Evolutionary conservation across 164 flowering plant genomes (phyloP), one percentile per base, ranked within the genome.

Genomic region (Pachysandra terminalis): DNA sequence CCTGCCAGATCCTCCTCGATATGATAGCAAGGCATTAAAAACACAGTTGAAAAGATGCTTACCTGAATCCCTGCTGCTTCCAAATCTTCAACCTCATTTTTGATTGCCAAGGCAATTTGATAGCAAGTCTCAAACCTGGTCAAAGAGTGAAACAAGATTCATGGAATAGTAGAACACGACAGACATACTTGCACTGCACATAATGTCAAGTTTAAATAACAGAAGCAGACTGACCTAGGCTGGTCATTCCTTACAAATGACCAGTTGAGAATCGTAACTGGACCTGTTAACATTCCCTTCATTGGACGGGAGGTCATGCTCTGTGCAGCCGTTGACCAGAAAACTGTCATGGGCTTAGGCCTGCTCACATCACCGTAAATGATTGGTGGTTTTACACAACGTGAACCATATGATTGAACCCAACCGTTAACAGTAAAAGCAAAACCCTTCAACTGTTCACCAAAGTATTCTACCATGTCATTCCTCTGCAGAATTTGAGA

Each of bases 331-430:
- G 63, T 60, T 49, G 77, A 74, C 77, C 77, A 74, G 63, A 74
- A 74, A 32, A 74, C 71, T 28, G 77, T 69, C 77, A 74, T 70
- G 8, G 77, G 59, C 16, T 74, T 74, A 25, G 73, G 73, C 16
- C 75, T 69, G 68, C 75, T 76, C 67, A 76, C 76, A 72, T 76
- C 79, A 48, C 79, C 79, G 25, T 72, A 76, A 54, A 76, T 76
- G 35, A 76, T 78, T 10, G 80, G 80, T 56, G 80, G 78, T 67
- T 78, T 78, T 14, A 78, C 75, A 68, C 80, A 78, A 32, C 75
- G 80, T 17, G 80, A 78, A 26, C 80, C 80, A 69, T 76, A 76
- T 14, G 76, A 78, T 63, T 78, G 80, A 26, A 74, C 80, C 78
- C 78, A 74, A 8, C 78, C 80, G 65, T 78, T 74, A 54, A 59